phyloP scores from a whole-genome alignment of 441 rosid genomes.

The Euphorbia schlechtendalii region DNA sequence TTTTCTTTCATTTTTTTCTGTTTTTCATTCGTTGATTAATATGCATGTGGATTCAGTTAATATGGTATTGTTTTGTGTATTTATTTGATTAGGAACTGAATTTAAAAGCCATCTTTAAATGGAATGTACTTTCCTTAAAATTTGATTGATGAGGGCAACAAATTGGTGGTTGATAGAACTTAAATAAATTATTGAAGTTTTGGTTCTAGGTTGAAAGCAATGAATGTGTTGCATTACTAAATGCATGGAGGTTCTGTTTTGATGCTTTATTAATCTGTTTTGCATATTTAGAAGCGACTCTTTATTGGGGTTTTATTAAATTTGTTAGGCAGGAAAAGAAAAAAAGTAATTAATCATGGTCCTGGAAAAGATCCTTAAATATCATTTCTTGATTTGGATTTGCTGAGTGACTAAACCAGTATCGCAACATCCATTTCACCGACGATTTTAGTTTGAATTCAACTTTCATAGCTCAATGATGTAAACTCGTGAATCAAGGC shows the following conservation, averaged over 20 bases:
- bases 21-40: slow-evolving; percentile 4
- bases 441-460: not conserved
- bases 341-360: not conserved
- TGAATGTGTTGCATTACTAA: not conserved
- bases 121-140: no score
- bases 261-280: not conserved
- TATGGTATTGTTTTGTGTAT: not conserved
- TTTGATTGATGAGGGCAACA: not conserved
- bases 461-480: not conserved
- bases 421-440: not conserved
- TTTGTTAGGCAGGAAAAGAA: not conserved
- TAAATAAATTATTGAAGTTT: not conserved
- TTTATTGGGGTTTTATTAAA: not conserved
- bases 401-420: not conserved
- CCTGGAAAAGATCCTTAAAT: not conserved
- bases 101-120: not conserved
- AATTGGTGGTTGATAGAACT: not conserved
- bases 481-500: no score
- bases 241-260: not conserved
- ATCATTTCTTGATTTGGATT: not conserved
- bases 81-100: not conserved
- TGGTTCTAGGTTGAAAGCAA: not conserved
- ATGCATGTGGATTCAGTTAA: not conserved
- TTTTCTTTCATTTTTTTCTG: not conserved
- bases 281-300: not conserved